Conservation (phyloP, 495 filamentous ascomycete genomes). For the Monascus purpureus region DNA sequence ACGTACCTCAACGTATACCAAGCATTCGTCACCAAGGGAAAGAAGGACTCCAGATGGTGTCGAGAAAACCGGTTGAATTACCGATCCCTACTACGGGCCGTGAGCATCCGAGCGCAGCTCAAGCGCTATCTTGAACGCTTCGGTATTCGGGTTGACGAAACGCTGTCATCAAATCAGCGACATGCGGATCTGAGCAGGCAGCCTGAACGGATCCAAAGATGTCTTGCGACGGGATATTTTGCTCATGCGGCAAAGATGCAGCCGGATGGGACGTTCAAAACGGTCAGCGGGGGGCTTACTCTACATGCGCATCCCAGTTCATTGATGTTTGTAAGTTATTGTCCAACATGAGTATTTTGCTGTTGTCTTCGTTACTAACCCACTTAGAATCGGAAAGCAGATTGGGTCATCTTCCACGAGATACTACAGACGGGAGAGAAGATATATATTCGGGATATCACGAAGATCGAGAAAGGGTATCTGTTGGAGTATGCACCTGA, state of each 20-base stretch:
- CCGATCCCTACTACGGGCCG: constrained; percentile 65
- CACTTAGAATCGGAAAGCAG: constrained; percentile 72
- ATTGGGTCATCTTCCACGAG: constrained; percentile 97
- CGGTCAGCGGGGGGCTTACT: constrained; percentile 55
- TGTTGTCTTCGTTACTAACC: constrained; percentile 8
- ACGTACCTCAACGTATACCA: constrained; percentile 91
- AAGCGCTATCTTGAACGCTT: constrained; percentile 80
- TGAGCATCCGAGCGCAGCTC: constrained; percentile 76
- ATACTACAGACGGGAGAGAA: constrained; percentile 85
- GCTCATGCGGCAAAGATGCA: constrained; percentile 94
- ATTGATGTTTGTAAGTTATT: constrained; percentile 69
- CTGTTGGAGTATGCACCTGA: constrained; percentile 77
- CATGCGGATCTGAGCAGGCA: constrained; percentile 27
- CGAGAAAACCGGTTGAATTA: constrained; percentile 77
- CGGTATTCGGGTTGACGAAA: constrained; percentile 57
- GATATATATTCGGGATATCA: constrained; percentile 82
- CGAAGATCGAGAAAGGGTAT: constrained; percentile 83
- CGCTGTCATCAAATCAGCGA: constrained; percentile 17
- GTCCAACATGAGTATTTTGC: too few species aligned
- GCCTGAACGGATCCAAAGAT: constrained; percentile 65
- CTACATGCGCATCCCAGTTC: constrained; percentile 87
- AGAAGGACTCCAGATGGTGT: constrained; percentile 78
- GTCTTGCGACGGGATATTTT: constrained; percentile 86
- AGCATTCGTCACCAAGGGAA: constrained; percentile 73
- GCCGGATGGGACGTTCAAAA: constrained; percentile 79